These are phyloP conservation scores for Starmerella tilneyi DNA, from an alignment of 805 yeast species.

Conservation along the genomic window DNA sequence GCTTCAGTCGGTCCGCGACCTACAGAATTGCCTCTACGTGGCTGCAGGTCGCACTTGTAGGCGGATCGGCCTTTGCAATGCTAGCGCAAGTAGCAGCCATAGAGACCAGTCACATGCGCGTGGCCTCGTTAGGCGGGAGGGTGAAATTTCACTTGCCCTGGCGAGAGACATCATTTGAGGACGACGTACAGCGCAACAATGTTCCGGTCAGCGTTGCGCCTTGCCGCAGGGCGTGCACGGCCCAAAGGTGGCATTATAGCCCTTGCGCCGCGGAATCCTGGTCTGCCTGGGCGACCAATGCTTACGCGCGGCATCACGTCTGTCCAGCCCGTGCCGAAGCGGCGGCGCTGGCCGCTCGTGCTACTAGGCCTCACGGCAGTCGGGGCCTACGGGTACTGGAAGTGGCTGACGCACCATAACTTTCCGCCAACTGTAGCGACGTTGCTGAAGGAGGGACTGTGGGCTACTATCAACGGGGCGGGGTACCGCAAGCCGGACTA, in stretches of 20 bases:
- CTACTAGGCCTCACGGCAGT: constrained; percentile 12
- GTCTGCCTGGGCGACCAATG: background rate
- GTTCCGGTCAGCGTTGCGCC: constrained; percentile 1
- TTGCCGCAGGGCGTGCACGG: background rate
- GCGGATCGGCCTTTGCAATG: no score
- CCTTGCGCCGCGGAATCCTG: background rate
- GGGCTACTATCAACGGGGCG: constrained; percentile 71
- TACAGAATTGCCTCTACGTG: no score
- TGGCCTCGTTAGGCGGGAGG: background rate
- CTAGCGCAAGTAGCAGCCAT: no score
- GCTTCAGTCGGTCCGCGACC: no score
- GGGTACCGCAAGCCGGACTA: constrained; percentile 42
- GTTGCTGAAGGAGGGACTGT: constrained; percentile 59
- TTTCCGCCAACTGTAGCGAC: constrained; percentile 58
- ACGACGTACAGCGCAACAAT: no score
- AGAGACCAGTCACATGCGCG: background rate
- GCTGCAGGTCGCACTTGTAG: no score
- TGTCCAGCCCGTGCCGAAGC: constrained; percentile 15
- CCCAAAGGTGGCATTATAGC: background rate
- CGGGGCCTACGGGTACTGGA: constrained; percentile 23
- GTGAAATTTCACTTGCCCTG: background rate
- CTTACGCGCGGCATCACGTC: constrained; percentile 10
- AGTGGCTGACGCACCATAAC: constrained; percentile 28
- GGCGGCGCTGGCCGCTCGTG: constrained; percentile 15
- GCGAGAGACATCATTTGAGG: no score